phyloP scores from a whole-genome alignment of 768 basidiomycete genomes.

The Myochromella boudieri region DNA sequence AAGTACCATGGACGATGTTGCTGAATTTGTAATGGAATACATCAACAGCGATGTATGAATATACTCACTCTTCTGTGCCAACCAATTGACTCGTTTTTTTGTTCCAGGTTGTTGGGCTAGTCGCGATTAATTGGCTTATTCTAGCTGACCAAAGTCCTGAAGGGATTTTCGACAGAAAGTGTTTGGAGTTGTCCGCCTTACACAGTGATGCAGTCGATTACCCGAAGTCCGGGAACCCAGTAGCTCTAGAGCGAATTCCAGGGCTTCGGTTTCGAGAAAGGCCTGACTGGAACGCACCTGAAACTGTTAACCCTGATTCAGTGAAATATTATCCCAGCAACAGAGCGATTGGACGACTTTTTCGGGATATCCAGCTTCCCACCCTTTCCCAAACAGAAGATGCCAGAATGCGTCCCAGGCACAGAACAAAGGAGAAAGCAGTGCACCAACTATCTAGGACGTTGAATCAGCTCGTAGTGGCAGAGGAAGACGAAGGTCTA shows the following conservation, averaged over 20 bases:
- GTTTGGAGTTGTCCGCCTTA: constrained; percentile 50
- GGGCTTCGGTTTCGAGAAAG: constrained; percentile 32
- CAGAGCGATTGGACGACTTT: constrained; percentile 61
- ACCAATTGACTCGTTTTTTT: neutral
- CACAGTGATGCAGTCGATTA: constrained; percentile 71
- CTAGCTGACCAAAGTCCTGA: constrained; percentile 55
- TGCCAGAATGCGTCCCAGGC: constrained; percentile 10
- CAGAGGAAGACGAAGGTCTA: constrained; percentile 19
- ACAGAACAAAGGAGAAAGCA: constrained; percentile 9
- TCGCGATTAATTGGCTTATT: constrained; percentile 63
- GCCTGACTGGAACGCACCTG: constrained; percentile 71
- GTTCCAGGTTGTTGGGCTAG: constrained; percentile 54
- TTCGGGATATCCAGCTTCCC: constrained; percentile 56
- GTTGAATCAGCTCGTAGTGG: constrained; percentile 15
- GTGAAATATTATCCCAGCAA: constrained; percentile 50
- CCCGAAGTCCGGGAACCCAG: constrained; percentile 55
- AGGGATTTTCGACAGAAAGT: constrained; percentile 51
- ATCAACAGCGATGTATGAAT: constrained; percentile 60
- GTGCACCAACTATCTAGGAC: constrained; percentile 20
- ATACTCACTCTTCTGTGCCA: neutral
- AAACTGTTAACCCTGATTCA: constrained; percentile 41
- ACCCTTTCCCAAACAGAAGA: constrained; percentile 19
- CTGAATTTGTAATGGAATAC: constrained; percentile 69
- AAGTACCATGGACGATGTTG: constrained; percentile 63
- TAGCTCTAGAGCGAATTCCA: constrained; percentile 38